Percentiles rank a stretch among this genome's conserved stretches.
Evolutionary conservation across 495 filamentous ascomycete species (phyloP).

Genomic region (Sporormia fimetaria): DNA sequence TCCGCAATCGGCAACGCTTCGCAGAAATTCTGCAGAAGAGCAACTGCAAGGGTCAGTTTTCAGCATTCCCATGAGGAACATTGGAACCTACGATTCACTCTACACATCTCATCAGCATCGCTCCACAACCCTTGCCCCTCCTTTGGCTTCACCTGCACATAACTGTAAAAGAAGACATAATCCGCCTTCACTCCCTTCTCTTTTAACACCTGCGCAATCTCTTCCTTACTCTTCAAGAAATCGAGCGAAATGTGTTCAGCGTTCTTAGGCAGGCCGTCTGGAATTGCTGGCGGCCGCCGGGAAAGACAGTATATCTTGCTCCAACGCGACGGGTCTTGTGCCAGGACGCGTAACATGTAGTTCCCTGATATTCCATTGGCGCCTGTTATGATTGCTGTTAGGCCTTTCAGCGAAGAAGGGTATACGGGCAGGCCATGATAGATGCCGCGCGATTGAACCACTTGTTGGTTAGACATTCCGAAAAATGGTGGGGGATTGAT

Average conservation of each 20-base stretch:
- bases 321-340: slow-evolving; percentile 39
- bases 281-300: slow-evolving; percentile 34
- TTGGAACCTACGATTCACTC: slow-evolving; percentile 31
- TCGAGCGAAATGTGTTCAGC: slow-evolving; percentile 41
- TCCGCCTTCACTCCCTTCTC: slow-evolving; percentile 33
- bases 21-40: slow-evolving; percentile 40
- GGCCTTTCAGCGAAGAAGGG: slow-evolving; percentile 28
- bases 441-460: slow-evolving; percentile 34
- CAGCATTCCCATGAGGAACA: background rate
- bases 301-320: slow-evolving; percentile 42
- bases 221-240: slow-evolving; percentile 35
- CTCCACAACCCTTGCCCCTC: slow-evolving; percentile 36
- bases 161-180: slow-evolving; percentile 46
- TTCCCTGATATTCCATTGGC: slow-evolving; percentile 43
- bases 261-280: slow-evolving; percentile 27
- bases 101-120: slow-evolving; percentile 37
- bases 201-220: slow-evolving; percentile 34
- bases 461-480: too few species aligned
- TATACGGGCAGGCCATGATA: slow-evolving; percentile 41
- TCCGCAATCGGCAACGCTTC: slow-evolving; percentile 33
- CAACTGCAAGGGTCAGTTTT: background rate
- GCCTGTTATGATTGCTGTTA: slow-evolving; percentile 44
- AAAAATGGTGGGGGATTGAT: too few species aligned
- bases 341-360: slow-evolving; percentile 39
- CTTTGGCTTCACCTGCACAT: slow-evolving; percentile 39